Percentiles rank a stretch among this genome's conserved stretches.
Conservation (phyloP, 2,329 filamentous ascomycete species). For the Aschersonia sp. region DNA sequence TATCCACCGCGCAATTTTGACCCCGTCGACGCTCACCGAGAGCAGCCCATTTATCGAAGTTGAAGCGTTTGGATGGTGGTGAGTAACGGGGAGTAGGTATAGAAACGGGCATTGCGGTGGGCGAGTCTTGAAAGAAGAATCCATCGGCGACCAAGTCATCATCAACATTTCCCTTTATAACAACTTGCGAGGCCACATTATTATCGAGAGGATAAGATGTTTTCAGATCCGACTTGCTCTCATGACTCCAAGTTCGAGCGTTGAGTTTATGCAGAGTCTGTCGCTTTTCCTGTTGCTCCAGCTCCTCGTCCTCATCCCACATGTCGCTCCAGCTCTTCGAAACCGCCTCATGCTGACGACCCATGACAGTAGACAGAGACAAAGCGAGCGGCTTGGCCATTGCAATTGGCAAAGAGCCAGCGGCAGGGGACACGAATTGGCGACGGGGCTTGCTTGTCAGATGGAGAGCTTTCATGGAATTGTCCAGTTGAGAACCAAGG, state of each 20-base stretch:
- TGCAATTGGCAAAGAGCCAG: constrained; percentile 62
- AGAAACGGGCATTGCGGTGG: constrained; percentile 21
- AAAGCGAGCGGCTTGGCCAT: constrained; percentile 61
- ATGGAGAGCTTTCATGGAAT: constrained; percentile 64
- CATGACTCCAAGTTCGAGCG: constrained; percentile 65
- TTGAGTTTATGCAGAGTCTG: constrained; percentile 51
- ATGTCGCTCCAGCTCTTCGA: constrained; percentile 99
- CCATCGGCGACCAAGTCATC: constrained; percentile 53
- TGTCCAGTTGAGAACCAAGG: constrained; percentile 66
- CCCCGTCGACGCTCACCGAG: constrained; percentile 73
- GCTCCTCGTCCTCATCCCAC: constrained; percentile 84
- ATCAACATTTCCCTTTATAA: constrained; percentile 38
- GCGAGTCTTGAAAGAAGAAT: constrained; percentile 59
- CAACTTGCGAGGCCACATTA: constrained; percentile 12
- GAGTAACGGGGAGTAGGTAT: constrained; percentile 39
- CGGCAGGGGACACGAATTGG: constrained; percentile 39
- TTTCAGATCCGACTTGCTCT: constrained; percentile 35
- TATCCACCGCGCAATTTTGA: constrained; percentile 35
- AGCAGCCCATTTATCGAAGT: constrained; percentile 75
- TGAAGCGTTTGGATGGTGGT: constrained; percentile 48
- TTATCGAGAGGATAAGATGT: constrained; percentile 9
- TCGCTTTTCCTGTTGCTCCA: constrained; percentile 51
- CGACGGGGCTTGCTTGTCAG: constrained; percentile 25
- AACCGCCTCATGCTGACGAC: constrained; percentile 59
- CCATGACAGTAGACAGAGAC: constrained; percentile 68